These are phyloP conservation scores for Favolaschia claudopus DNA, from an alignment of 768 basidiomycete genomes.

Conservation along the genomic window DNA sequence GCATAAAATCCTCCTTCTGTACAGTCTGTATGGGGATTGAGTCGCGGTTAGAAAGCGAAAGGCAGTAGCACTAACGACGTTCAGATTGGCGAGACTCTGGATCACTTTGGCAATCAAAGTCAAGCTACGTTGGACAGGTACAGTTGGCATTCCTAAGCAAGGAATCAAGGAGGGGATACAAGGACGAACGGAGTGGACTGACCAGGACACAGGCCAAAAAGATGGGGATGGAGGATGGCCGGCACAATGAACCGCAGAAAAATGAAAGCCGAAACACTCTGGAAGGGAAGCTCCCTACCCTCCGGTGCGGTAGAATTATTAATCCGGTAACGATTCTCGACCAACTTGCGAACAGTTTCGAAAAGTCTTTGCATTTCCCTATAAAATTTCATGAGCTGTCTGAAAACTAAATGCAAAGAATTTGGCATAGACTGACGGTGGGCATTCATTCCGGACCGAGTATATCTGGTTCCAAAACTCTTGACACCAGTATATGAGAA, in stretches of 20 bases:
- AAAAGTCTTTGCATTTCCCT: constrained; percentile 82
- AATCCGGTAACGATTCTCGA: constrained; percentile 68
- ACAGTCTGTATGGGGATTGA: constrained; percentile 47
- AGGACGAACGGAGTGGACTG: constrained; percentile 21
- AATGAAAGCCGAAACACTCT: constrained; percentile 88
- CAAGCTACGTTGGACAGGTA: constrained; percentile 77
- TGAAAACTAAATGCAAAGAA: constrained; percentile 5
- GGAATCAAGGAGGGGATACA: background rate
- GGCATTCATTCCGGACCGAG: constrained; percentile 74
- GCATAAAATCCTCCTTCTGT: constrained; percentile 86
- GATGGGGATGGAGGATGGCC: constrained; percentile 86
- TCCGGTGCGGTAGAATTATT: constrained; percentile 49
- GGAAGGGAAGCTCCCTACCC: constrained; percentile 70
- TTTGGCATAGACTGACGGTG: constrained; percentile 58
- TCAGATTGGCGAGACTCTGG: constrained; percentile 88
- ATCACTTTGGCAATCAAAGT: constrained; percentile 90
- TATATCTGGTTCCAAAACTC: constrained; percentile 87
- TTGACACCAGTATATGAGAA: constrained; percentile 78
- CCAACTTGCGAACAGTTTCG: constrained; percentile 71
- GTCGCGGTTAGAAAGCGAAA: background rate
- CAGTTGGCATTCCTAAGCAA: constrained; percentile 66
- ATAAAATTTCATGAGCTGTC: constrained; percentile 6
- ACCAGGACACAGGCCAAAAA: constrained; percentile 84
- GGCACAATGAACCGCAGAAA: constrained; percentile 92
- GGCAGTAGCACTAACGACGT: constrained; percentile 55